Evolutionary conservation across 225 moss, liverwort and hornwort genomes (phyloP).

Genomic region (Thuidium tamariscinum): DNA sequence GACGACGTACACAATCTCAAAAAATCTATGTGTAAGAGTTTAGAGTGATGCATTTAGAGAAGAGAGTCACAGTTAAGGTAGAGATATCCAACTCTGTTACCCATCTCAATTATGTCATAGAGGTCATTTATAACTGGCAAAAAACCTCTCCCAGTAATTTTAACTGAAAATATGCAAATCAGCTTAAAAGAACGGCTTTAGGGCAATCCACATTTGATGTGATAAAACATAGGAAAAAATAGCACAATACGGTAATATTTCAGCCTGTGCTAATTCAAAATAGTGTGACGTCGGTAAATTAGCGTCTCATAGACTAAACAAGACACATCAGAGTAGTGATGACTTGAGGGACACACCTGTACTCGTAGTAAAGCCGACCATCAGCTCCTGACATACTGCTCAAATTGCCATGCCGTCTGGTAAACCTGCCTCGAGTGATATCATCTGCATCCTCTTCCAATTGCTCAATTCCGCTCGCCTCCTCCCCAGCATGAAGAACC

Average conservation of each 20-base stretch:
- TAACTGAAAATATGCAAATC: not conserved
- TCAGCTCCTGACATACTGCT: conserved; percentile 90
- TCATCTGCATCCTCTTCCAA: conserved; percentile 90
- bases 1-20: not conserved
- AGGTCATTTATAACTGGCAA: not conserved
- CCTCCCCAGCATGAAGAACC: conserved; percentile 96
- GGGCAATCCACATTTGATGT: not conserved
- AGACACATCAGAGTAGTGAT: not conserved
- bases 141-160: not conserved
- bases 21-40: not conserved
- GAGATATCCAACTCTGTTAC: no score
- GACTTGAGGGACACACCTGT: conserved; percentile 32
- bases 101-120: not conserved
- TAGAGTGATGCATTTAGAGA: not conserved
- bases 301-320: not conserved
- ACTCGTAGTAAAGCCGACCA: conserved; percentile 90
- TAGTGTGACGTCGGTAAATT: not conserved
- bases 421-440: conserved; percentile 64
- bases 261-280: not conserved
- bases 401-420: conserved; percentile 60
- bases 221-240: not conserved
- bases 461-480: conserved; percentile 77
- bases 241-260: not conserved
- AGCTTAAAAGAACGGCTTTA: no score
- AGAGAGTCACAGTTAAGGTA: not conserved